Evolutionary conservation across 257 asterid species (phyloP).

Genomic region (Solanum sejunctum): DNA sequence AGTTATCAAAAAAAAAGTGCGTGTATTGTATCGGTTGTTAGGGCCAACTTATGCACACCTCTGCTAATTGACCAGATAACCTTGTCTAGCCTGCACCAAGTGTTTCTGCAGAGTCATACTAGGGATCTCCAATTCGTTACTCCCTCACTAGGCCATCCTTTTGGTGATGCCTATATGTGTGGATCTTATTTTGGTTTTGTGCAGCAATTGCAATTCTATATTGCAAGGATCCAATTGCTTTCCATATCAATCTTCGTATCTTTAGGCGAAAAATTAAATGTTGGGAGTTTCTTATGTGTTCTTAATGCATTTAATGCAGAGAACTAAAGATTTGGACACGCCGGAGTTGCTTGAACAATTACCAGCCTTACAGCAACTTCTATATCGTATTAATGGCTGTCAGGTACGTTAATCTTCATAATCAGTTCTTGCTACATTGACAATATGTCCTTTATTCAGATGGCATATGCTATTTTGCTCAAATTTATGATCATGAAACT

Average conservation of each 20-base stretch:
- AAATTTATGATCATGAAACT: slow-evolving; percentile 11
- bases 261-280: not conserved
- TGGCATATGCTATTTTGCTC: not conserved
- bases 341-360: slow-evolving; percentile 64
- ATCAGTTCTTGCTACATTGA: not conserved
- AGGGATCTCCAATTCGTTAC: not conserved
- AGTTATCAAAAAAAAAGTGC: too few relatives aligned
- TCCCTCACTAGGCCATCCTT: not conserved
- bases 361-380: slow-evolving; percentile 80
- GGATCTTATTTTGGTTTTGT: not conserved
- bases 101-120: not conserved
- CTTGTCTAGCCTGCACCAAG: not conserved
- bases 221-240: not conserved
- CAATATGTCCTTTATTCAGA: not conserved
- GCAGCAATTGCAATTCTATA: not conserved
- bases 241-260: not conserved
- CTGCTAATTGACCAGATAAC: not conserved
- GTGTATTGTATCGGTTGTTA: not conserved
- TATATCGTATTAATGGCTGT: slow-evolving; percentile 77
- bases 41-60: not conserved
- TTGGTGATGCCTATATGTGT: not conserved
- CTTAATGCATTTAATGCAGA: slow-evolving; percentile 26
- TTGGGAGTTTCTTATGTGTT: not conserved
- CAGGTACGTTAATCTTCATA: slow-evolving; percentile 34
- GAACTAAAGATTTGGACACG: slow-evolving; percentile 81